Evolutionary conservation across 2,329 filamentous ascomycete species (phyloP), one percentile per base, ranked within the genome.

Genomic region (Diaporthe citri): DNA sequence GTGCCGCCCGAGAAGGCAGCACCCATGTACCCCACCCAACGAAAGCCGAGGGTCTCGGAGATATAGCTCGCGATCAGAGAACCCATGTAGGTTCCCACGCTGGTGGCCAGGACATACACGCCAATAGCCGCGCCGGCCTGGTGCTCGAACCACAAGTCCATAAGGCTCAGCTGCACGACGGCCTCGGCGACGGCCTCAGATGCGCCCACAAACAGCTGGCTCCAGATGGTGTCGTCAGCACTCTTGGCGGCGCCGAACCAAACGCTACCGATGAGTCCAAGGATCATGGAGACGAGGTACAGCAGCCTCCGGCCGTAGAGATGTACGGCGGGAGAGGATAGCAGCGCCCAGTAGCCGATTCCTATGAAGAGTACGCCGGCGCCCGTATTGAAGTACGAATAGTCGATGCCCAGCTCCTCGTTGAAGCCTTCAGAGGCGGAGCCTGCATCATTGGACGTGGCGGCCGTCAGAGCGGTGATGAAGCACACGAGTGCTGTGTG

Each of bases 61-160:
- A 90, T 85, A 73, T 88, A 88, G 5, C 88, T 87, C 31, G 86
- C 88, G 20, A 90, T 82, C 57, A 90, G 77, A 3, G 89, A 89
- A 0, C 89, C 89, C 4, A 90, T 79, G 77, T 89, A 91, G 4
- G 89, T 90, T 31, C 89, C 89, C 41, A 90, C 84, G 77, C 87
- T 88, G 0, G 88, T 90, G 2, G 89, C 86, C 48, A 90, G 82
- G 36, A 90, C 88, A 77, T 90, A 91, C 36, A 90, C 79, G 74
- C 89, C 89, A 8, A 90, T 82, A 1, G 88, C 87, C 0, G 85
- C 84, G 55, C 89, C 89, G 57, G 88, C 86, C 75, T 89, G 88
- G 77, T 91, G 89, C 81, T 90, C 87, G 76, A 88, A 90, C 83
- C 89, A 90, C 41, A 90, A 84, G 77, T 90, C 89, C 10, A 89